A percentile compares a stretch with the other conserved stretches of the same genome.
These are phyloP conservation scores for Bretschneidera sinensis DNA, from an alignment of 345 rosid species.

Conservation along the genomic window DNA sequence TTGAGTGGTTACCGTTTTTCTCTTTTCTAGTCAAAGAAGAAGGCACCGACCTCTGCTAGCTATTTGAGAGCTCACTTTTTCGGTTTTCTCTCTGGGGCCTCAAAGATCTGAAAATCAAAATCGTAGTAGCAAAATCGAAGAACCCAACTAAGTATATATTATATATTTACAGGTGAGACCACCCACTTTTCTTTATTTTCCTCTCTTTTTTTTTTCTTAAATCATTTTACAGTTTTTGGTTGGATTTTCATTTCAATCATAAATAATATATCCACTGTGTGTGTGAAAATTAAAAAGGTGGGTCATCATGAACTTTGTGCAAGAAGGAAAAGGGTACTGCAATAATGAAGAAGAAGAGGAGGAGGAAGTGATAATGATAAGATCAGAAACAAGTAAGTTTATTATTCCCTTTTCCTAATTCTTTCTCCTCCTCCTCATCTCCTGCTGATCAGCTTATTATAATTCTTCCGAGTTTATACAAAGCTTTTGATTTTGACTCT, in stretches of 20 bases:
- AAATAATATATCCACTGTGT: slow-evolving; percentile 16
- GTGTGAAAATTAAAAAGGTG: slow-evolving; percentile 9
- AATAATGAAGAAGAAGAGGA: slow-evolving; percentile 29
- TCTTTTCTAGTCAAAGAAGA: slow-evolving; percentile 31
- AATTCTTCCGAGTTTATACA: slow-evolving; percentile 18
- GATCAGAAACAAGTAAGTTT: slow-evolving; percentile 17
- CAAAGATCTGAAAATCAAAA: slow-evolving; percentile 37
- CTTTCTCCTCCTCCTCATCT: slow-evolving; percentile 19
- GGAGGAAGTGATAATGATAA: slow-evolving; percentile 13
- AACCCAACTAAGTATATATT: slow-evolving; percentile 2
- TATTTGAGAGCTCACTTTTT: slow-evolving; percentile 11
- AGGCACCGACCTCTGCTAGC: slow-evolving; percentile 31
- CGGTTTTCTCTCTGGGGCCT: slow-evolving; percentile 15
- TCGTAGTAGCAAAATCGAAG: slow-evolving; percentile 9
- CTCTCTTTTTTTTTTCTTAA: slow-evolving; percentile 13
- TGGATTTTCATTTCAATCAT: slow-evolving; percentile 25
- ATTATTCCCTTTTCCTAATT: slow-evolving; percentile 10
- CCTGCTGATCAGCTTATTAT: too few species aligned
- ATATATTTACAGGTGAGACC: slow-evolving; percentile 29
- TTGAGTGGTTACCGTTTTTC: slow-evolving; percentile 1
- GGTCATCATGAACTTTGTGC: slow-evolving; percentile 35
- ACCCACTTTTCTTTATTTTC: slow-evolving; percentile 22
- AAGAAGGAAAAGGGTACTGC: slow-evolving; percentile 28
- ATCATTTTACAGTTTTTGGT: slow-evolving; percentile 20
- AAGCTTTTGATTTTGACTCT: slow-evolving; percentile 12